Evolutionary conservation across 2,329 filamentous ascomycete species (phyloP), one percentile per base, ranked within the genome.

Genomic region (Xylariaceae sp.): DNA sequence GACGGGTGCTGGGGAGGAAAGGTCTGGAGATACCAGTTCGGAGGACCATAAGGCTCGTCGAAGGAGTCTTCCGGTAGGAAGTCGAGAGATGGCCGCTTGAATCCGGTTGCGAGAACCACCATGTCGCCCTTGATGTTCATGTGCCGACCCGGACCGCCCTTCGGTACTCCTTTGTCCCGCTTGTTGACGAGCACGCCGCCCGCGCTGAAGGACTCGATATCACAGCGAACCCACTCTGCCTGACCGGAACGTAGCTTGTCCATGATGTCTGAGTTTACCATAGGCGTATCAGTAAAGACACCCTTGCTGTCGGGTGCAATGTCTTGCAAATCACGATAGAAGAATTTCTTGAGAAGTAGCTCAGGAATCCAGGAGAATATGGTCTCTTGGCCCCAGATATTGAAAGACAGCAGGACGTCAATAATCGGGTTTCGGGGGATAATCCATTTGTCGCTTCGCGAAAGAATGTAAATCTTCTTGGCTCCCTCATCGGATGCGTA

Each of bases 21-120:
- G 0, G 85, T 86, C 62, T 94, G 88, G 0, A 94, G 74, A 53
- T 93, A 94, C 89, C 89, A 94, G 61, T 88, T 89, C 0, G 89
- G 89, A 1, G 88, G 85, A 1, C 71, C 68, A 53, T 93, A 94
- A 0, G 85, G 83, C 47, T 86, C 77, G 9, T 77, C 59, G 59
- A 93, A 93, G 54, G 78, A 82, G 39, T 88, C 79, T 0, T 79
- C 67, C 0, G 88, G 88, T 0, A 95, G 69, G 62, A 94, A 93
- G 9, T 69, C 71, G 1, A 94, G 73, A 3, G 76, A 78, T 0
- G 89, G 88, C 0, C 88, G 76, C 53, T 87, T 76, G 67, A 81
- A 94, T 1, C 89, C 89, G 0, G 89, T 94, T 0, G 89, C 89
- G 76, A 93, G 82, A 46, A 94, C 82, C 38, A 89, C 77, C 4